Evolutionary conservation across 106 monocot species (phyloP).

Genomic region (Alisma plantagoaquatica): DNA sequence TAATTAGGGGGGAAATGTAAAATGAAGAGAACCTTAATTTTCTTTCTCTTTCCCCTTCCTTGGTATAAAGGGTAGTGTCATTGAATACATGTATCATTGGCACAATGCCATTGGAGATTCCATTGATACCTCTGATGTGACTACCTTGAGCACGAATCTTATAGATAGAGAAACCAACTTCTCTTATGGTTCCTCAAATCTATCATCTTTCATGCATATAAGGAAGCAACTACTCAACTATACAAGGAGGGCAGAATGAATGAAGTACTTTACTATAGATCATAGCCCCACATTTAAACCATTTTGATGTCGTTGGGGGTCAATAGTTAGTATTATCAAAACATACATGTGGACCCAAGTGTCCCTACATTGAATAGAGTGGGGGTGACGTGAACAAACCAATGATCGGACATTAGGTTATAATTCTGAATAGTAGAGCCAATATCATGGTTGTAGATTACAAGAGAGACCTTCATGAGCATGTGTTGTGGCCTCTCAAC

Average conservation of each 20-base stretch:
- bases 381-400: conserved; percentile 98
- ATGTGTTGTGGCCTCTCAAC: conserved; percentile 97
- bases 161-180: conserved; percentile 91
- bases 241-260: background rate
- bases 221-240: conserved; percentile 98
- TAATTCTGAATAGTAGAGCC: conserved; percentile 70
- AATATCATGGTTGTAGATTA: conserved; percentile 89
- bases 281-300: too few species aligned
- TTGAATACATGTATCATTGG: conserved; percentile 96
- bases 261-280: too few species aligned
- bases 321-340: too few species aligned
- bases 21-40: too few species aligned
- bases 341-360: conserved; percentile 70
- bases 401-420: conserved; percentile 92
- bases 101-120: conserved; percentile 93
- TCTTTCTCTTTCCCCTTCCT: conserved; percentile 95
- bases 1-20: too few species aligned
- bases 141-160: conserved; percentile 90
- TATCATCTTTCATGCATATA: conserved; percentile 95
- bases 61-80: conserved; percentile 97
- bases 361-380: conserved; percentile 96
- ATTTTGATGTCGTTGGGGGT: too few species aligned
- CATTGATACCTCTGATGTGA: conserved; percentile 94
- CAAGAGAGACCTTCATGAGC: conserved; percentile 96
- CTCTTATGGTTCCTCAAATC: conserved; percentile 93